Percentiles rank a stretch among this genome's conserved stretches.
phyloP scores from a whole-genome alignment of 1,284 basidiomycete species.

The Boletus austroedulis region DNA sequence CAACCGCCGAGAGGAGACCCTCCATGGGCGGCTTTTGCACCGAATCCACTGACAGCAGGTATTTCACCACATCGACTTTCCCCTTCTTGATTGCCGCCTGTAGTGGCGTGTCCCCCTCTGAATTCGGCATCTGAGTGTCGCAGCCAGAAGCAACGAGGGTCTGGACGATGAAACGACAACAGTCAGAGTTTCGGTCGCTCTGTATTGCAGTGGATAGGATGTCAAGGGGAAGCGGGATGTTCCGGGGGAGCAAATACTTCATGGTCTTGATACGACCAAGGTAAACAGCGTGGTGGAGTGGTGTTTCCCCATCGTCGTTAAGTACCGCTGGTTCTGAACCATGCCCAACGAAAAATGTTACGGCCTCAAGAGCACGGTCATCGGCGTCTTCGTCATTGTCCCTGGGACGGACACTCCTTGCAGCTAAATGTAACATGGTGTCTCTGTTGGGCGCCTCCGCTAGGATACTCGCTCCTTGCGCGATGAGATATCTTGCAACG shows the following conservation, averaged over 20 bases:
- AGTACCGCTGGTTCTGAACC: not conserved
- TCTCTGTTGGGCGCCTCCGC: too few species aligned
- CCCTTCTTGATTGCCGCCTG: not conserved
- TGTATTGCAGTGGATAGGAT: not conserved
- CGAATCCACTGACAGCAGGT: not conserved
- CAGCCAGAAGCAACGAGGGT: not conserved
- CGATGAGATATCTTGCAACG: too few species aligned
- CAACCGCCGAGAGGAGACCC: too few species aligned
- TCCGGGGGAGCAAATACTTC: not conserved
- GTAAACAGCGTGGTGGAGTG: not conserved
- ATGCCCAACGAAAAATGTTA: too few species aligned
- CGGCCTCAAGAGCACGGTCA: too few species aligned
- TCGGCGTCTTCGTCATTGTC: too few species aligned
- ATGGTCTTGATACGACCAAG: not conserved
- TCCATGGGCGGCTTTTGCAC: not conserved
- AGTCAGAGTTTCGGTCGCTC: not conserved
- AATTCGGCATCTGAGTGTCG: not conserved
- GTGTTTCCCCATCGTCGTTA: not conserved
- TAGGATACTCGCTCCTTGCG: too few species aligned
- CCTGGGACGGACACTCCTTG: too few species aligned
- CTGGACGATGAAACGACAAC: not conserved
- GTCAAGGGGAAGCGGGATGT: not conserved
- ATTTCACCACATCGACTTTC: not conserved
- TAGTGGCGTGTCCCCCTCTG: not conserved
- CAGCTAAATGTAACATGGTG: too few species aligned